Evolutionary conservation across 768 basidiomycete species (phyloP).

Genomic region (Kockovaella imperatae): DNA sequence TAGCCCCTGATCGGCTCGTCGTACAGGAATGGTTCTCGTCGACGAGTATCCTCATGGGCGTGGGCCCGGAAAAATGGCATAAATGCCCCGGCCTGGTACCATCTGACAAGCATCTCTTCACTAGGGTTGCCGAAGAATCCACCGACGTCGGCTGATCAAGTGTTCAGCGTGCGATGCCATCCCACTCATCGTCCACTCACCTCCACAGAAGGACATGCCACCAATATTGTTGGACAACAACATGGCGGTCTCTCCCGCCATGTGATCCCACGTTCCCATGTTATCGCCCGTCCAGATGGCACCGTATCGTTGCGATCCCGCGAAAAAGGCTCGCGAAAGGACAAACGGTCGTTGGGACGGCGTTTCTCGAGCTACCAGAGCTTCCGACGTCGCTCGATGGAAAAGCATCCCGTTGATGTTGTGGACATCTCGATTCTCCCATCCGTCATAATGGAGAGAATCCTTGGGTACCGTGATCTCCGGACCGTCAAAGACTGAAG

Average conservation of each 20-base stretch:
- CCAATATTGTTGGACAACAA: constrained; percentile 77
- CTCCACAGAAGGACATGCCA: constrained; percentile 84
- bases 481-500: constrained; percentile 96
- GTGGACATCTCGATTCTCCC: constrained; percentile 97
- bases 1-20: constrained; percentile 83
- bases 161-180: too few relatives aligned
- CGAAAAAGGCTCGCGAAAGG: constrained; percentile 86
- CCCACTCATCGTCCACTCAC: constrained; percentile 53
- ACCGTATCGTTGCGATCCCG: constrained; percentile 89
- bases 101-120: constrained; percentile 87
- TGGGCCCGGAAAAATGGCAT: constrained; percentile 98
- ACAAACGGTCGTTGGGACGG: constrained; percentile 84
- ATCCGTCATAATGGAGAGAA: constrained; percentile 78
- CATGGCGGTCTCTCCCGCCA: constrained; percentile 89
- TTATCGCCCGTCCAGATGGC: constrained; percentile 99
- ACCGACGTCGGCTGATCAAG: constrained; percentile 76
- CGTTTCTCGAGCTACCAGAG: constrained; percentile 64
- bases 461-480: constrained; percentile 80
- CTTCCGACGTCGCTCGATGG: constrained; percentile 73
- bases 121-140: constrained; percentile 98
- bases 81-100: constrained; percentile 94
- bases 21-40: constrained; percentile 87
- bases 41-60: constrained; percentile 94
- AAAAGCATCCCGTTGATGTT: constrained; percentile 94
- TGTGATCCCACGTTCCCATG: constrained; percentile 91